Percentiles rank a stretch among this genome's conserved stretches.
Evolutionary conservation across 2,329 filamentous ascomycete genomes (phyloP).

Genomic region (Monosporascus ibericus): DNA sequence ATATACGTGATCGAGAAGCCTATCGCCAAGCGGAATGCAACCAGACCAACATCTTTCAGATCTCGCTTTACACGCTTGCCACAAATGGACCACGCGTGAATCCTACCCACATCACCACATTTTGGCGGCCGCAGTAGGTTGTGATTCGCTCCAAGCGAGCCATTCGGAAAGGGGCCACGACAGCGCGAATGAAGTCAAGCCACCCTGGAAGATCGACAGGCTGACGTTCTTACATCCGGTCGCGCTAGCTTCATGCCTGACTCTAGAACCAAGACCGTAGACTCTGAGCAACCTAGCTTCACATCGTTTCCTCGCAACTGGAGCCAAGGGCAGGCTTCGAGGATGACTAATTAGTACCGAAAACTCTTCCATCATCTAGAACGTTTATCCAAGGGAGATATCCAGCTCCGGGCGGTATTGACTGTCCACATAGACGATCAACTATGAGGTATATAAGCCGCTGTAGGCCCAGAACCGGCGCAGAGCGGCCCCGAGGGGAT

Average conservation of each 20-base stretch:
- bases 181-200: conserved; percentile 9
- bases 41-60: background rate
- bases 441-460: background rate
- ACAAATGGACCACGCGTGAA: background rate
- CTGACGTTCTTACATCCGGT: background rate
- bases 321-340: background rate
- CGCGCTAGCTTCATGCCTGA: conserved; percentile 3
- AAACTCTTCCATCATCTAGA: background rate
- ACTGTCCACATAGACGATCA: background rate
- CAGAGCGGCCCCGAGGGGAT: background rate
- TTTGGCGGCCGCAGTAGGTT: background rate
- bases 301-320: conserved; percentile 5
- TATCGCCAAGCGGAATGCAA: conserved; percentile 6
- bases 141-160: conserved; percentile 10
- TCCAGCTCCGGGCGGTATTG: background rate
- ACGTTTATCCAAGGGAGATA: conserved; percentile 1
- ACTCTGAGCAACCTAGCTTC: conserved; percentile 3
- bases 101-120: background rate
- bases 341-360: background rate
- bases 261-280: conserved; percentile 12
- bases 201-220: conserved; percentile 9
- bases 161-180: conserved; percentile 10
- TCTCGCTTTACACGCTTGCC: background rate
- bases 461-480: background rate
- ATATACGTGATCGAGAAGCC: conserved; percentile 12